Conservation (phyloP, 2,329 filamentous ascomycete species). For the Sporothrix pallida region DNA sequence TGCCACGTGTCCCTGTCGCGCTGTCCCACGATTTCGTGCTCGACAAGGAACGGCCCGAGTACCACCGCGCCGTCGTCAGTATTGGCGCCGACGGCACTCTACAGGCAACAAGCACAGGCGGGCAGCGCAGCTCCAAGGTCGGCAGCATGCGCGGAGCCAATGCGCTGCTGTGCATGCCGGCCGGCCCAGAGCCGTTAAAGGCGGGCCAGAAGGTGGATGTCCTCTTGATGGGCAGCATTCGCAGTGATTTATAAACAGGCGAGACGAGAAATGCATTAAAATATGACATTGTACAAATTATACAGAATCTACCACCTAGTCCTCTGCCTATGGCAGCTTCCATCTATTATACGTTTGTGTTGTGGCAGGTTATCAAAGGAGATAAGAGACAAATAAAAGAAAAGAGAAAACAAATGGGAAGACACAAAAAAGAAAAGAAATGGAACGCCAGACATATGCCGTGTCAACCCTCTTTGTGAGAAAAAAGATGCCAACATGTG, state of each 20-base stretch:
- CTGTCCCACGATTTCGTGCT: conserved; percentile 74
- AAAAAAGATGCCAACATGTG: conserved; percentile 28
- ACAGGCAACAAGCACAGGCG: conserved; percentile 80
- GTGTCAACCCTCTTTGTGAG: conserved; percentile 24
- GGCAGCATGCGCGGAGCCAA: conserved; percentile 90
- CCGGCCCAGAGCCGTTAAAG: conserved; percentile 65
- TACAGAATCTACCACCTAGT: conserved; percentile 27
- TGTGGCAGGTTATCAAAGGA: neutral
- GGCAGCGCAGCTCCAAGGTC: conserved; percentile 87
- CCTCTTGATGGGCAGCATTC: conserved; percentile 71
- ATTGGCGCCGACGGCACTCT: conserved; percentile 70
- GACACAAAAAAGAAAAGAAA: neutral
- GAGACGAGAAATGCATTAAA: neutral
- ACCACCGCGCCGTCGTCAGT: conserved; percentile 80
- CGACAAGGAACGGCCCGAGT: conserved; percentile 81
- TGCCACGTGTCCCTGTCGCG: conserved; percentile 73
- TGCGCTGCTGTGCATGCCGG: conserved; percentile 77
- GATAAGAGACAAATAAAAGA: neutral
- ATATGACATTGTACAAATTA: conserved; percentile 9
- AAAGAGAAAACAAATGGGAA: conserved; percentile 10
- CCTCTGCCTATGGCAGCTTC: conserved; percentile 19
- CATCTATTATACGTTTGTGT: conserved; percentile 21
- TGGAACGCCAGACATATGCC: conserved; percentile 35
- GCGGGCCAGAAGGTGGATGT: conserved; percentile 78
- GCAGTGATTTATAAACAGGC: conserved; percentile 37